Percentiles rank a stretch among this genome's conserved stretches.
phyloP scores from a whole-genome alignment of 192 early-diverging fungal species.

The Coemansia sp. region DNA sequence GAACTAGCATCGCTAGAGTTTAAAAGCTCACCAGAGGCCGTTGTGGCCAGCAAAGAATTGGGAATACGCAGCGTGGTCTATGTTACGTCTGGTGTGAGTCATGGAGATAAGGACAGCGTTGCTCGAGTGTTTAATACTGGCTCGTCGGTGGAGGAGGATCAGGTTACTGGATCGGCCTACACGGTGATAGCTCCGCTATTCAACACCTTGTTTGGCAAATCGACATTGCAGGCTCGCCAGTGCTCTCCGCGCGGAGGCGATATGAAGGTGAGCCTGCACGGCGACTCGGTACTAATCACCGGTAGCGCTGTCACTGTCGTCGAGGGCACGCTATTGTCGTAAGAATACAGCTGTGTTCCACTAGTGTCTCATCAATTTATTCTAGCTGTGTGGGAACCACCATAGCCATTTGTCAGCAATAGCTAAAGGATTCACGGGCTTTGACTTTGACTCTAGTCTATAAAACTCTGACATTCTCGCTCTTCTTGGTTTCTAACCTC shows the following conservation, averaged over 20 bases:
- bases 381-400: neutral
- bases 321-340: slow-evolving; percentile 5
- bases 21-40: neutral
- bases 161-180: slow-evolving; percentile 37
- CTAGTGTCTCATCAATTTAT: neutral
- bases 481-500: neutral
- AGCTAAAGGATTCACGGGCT: too few relatives aligned
- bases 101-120: slow-evolving; percentile 13
- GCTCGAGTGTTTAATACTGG: slow-evolving; percentile 30
- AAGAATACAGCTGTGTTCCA: neutral
- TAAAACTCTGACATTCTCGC: neutral
- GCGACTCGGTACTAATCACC: slow-evolving; percentile 4
- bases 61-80: slow-evolving; percentile 10
- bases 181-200: slow-evolving; percentile 22
- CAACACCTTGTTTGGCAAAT: slow-evolving; percentile 4
- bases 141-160: slow-evolving; percentile 25
- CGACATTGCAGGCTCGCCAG: slow-evolving; percentile 17
- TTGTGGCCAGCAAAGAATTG: slow-evolving; percentile 1
- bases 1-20: neutral
- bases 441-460: too few relatives aligned
- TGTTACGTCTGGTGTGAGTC: neutral
- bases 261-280: slow-evolving; percentile 5
- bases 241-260: slow-evolving; percentile 25
- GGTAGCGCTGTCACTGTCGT: slow-evolving; percentile 22
- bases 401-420: neutral